These are phyloP conservation scores for Emmonsiellopsis sp. DNA, from an alignment of 2,329 filamentous ascomycete genomes.

Conservation along the genomic window DNA sequence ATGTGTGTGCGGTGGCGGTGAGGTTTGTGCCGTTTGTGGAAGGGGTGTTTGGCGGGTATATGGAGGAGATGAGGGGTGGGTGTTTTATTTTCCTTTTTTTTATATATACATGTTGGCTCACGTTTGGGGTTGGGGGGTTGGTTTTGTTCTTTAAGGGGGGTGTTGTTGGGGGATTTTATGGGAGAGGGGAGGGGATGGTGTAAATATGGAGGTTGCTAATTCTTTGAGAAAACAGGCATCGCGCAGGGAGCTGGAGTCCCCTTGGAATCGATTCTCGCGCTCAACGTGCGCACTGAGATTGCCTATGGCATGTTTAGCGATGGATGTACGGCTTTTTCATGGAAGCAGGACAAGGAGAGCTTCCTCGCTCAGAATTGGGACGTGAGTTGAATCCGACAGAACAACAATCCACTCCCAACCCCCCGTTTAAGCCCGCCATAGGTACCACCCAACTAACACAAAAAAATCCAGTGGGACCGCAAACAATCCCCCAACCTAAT, in stretches of 20 bases:
- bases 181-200: no score
- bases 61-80: conserved; percentile 24
- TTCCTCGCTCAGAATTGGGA: conserved; percentile 51
- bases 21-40: conserved; percentile 35
- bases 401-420: neutral
- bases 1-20: conserved; percentile 38
- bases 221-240: conserved; percentile 30
- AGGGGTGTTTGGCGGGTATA: conserved; percentile 19
- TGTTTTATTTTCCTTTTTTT: neutral
- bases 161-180: neutral
- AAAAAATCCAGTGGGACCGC: conserved; percentile 31
- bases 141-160: no score
- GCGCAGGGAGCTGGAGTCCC: conserved; percentile 41
- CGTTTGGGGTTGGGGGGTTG: no score
- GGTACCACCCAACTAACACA: neutral
- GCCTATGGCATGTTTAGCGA: conserved; percentile 48
- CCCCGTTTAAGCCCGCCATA: neutral
- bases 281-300: conserved; percentile 53
- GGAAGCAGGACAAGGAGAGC: conserved; percentile 30
- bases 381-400: conserved; percentile 10
- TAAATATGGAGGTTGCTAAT: no score
- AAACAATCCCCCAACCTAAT: conserved; percentile 42
- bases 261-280: conserved; percentile 45
- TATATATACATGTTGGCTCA: neutral
- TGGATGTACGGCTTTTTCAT: conserved; percentile 48